These are phyloP conservation scores for Thecaphora thlaspeos DNA, from an alignment of 1,284 basidiomycete species.

Conservation along the genomic window DNA sequence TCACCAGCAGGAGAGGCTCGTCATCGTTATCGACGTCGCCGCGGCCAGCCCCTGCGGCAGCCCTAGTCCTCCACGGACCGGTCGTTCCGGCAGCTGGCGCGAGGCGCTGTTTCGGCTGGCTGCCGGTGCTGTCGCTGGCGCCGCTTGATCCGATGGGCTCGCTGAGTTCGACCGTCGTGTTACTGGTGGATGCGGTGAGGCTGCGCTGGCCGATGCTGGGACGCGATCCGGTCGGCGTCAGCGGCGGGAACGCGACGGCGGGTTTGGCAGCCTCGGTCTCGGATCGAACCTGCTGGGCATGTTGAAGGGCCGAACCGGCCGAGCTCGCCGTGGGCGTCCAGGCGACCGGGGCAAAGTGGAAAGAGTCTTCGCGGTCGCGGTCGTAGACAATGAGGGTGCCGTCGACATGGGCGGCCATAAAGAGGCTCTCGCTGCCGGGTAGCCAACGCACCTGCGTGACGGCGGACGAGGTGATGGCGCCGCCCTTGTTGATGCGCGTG, in stretches of 20 bases:
- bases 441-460: slow-evolving; percentile 87
- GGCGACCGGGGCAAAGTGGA: slow-evolving; percentile 14
- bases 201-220: slow-evolving; percentile 19
- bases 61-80: too few species aligned
- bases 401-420: slow-evolving; percentile 86
- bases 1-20: slow-evolving; percentile 26
- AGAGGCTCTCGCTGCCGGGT: slow-evolving; percentile 69
- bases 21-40: slow-evolving; percentile 1
- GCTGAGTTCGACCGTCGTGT: slow-evolving; percentile 12
- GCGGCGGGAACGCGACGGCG: too few species aligned
- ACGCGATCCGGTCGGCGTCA: slow-evolving; percentile 8
- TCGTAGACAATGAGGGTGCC: slow-evolving; percentile 84
- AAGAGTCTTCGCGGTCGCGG: slow-evolving; percentile 80
- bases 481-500: slow-evolving; percentile 85
- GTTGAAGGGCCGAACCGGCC: too few species aligned
- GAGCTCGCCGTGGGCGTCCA: slow-evolving; percentile 4
- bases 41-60: too few species aligned
- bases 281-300: too few species aligned
- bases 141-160: slow-evolving; percentile 19
- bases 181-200: slow-evolving; percentile 31
- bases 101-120: too few species aligned
- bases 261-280: too few species aligned
- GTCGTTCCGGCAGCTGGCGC: too few species aligned
- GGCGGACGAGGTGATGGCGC: slow-evolving; percentile 73
- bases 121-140: too few species aligned